Evolutionary conservation across 1,139 yeast species (phyloP).

Genomic region (Hanseniaspora sp.): DNA sequence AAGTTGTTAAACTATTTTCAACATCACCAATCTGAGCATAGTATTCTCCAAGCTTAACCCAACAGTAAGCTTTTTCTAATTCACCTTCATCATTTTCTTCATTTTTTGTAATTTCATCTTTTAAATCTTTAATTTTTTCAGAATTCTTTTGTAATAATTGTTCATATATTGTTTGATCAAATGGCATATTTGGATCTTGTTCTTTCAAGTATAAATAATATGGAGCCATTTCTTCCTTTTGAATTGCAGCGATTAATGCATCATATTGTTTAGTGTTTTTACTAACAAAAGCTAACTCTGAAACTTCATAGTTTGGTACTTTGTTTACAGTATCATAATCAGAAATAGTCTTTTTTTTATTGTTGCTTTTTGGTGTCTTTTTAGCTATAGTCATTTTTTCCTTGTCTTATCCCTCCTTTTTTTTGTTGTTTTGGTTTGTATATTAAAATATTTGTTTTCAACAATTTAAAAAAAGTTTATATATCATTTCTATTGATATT

Average conservation of each 20-base stretch:
- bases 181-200: constrained; percentile 38
- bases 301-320: constrained; percentile 70
- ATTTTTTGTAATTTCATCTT: constrained; percentile 56
- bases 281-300: constrained; percentile 65
- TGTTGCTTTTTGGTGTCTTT: background rate
- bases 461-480: no score
- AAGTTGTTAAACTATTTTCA: constrained; percentile 57
- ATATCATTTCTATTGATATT: no score
- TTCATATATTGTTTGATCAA: constrained; percentile 50
- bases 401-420: background rate
- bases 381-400: background rate
- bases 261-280: constrained; percentile 31
- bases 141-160: constrained; percentile 45
- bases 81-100: constrained; percentile 88
- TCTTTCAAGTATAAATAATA: constrained; percentile 60
- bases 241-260: constrained; percentile 42
- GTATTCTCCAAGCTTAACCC: constrained; percentile 76
- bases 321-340: constrained; percentile 36
- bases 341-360: constrained; percentile 22
- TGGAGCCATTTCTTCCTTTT: constrained; percentile 64
- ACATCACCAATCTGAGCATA: constrained; percentile 77
- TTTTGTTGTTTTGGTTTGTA: background rate
- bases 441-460: background rate
- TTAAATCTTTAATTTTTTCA: constrained; percentile 44
- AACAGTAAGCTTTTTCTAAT: constrained; percentile 63